phyloP scores from a whole-genome alignment of 441 rosid species.

The Jatropha podagrica region DNA sequence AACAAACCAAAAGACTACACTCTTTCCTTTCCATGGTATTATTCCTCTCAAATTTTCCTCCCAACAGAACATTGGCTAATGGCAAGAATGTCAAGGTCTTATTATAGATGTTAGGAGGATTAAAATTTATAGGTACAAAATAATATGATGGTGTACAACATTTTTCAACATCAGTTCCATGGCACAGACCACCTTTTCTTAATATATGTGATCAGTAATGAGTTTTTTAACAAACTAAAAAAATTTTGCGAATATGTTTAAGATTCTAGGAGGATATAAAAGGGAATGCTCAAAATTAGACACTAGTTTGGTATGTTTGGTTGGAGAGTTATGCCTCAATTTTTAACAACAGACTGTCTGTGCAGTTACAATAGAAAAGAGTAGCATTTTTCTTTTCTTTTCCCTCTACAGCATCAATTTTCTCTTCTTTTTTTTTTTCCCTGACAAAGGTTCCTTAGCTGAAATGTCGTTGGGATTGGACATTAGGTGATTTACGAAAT shows the following conservation, averaged over 20 bases:
- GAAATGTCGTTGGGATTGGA: background rate
- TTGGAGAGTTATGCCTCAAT: background rate
- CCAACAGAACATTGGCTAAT: background rate
- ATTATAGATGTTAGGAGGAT: background rate
- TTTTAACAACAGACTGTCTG: background rate
- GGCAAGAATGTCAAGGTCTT: background rate
- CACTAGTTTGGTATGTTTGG: background rate
- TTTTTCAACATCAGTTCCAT: background rate
- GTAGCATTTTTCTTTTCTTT: background rate
- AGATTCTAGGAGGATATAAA: background rate
- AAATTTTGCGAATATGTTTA: background rate
- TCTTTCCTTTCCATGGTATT: too few relatives aligned
- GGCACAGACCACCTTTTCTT: background rate
- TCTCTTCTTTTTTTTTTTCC: background rate
- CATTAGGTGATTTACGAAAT: background rate
- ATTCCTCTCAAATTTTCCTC: background rate
- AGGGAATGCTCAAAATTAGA: background rate
- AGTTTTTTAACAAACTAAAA: background rate
- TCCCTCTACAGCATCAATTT: background rate
- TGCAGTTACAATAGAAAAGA: too few relatives aligned
- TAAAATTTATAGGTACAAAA: background rate
- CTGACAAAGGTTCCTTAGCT: background rate
- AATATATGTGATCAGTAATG: too few relatives aligned
- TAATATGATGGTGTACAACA: background rate
- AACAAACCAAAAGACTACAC: too few relatives aligned